Evolutionary conservation across 2,329 filamentous ascomycete genomes (phyloP).

Genomic region (Epichloe uncinata): DNA sequence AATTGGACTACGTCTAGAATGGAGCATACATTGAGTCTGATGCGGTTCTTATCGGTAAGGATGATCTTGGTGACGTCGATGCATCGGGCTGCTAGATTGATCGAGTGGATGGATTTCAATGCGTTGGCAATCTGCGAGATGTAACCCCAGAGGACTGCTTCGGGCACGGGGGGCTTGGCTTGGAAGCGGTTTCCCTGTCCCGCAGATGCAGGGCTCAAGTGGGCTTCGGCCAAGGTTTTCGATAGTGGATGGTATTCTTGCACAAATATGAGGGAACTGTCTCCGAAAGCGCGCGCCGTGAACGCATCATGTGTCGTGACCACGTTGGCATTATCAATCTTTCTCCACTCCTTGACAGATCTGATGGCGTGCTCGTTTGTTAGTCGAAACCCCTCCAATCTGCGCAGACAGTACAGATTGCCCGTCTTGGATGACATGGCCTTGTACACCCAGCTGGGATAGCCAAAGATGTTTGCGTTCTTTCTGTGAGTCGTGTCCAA

Average conservation of each 20-base stretch:
- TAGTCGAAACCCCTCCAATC: conserved; percentile 78
- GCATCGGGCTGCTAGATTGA: conserved; percentile 70
- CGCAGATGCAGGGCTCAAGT: conserved; percentile 37
- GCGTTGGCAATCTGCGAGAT: conserved; percentile 84
- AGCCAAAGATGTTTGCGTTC: conserved; percentile 68
- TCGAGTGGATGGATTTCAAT: conserved; percentile 70
- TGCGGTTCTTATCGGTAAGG: conserved; percentile 76
- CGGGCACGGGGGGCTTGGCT: conserved; percentile 40
- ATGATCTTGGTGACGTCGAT: conserved; percentile 83
- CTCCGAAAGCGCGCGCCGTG: conserved; percentile 82
- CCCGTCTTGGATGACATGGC: conserved; percentile 81
- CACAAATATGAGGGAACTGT: conserved; percentile 88
- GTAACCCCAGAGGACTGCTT: conserved; percentile 80
- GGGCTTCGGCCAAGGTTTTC: conserved; percentile 76
- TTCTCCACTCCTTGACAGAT: conserved; percentile 79
- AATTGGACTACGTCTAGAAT: conserved; percentile 82
- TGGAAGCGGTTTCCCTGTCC: conserved; percentile 31
- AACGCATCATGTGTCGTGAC: conserved; percentile 87
- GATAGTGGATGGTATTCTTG: conserved; percentile 87
- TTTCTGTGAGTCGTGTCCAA: conserved; percentile 73
- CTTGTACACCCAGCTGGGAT: conserved; percentile 91
- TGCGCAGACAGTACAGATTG: conserved; percentile 71
- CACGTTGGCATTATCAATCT: conserved; percentile 66
- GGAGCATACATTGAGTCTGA: conserved; percentile 77
- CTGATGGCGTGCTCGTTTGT: conserved; percentile 83